A percentile compares a stretch with the other conserved stretches of the same genome.
Conservation (phyloP, 306 rosid genomes). For the Clitoria ternatea region DNA sequence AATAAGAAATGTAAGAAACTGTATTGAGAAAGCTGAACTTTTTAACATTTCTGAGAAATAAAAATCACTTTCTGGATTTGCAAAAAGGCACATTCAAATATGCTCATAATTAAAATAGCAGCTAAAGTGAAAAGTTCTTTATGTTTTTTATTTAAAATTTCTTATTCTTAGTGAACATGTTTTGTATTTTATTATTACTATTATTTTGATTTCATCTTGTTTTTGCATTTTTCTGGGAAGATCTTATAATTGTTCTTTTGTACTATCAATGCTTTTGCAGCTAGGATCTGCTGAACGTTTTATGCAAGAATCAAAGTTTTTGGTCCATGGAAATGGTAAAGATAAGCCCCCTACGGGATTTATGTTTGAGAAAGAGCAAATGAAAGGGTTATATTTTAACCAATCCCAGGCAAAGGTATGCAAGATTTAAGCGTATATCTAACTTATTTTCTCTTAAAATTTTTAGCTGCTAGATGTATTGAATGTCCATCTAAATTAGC, state of each 20-base stretch:
- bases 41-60: background rate
- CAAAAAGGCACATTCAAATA: background rate
- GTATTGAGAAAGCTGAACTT: background rate
- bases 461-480: background rate
- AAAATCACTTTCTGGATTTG: background rate
- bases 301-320: slow-evolving; percentile 76
- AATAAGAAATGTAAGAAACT: background rate
- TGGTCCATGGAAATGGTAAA: slow-evolving; percentile 85
- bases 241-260: slow-evolving; percentile 10
- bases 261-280: slow-evolving; percentile 44
- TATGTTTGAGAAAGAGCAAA: slow-evolving; percentile 98
- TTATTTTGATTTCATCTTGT: background rate
- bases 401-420: slow-evolving; percentile 86
- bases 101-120: background rate
- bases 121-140: background rate
- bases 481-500: slow-evolving; percentile 7
- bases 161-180: background rate
- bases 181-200: background rate
- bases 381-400: slow-evolving; percentile 91
- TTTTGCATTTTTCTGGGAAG: slow-evolving; percentile 6
- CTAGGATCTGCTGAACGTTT: slow-evolving; percentile 86
- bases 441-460: background rate
- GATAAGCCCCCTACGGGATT: slow-evolving; percentile 89
- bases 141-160: background rate
- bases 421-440: slow-evolving; percentile 11